phyloP scores from a whole-genome alignment of 345 rosid genomes.

The Brassica nigra region DNA sequence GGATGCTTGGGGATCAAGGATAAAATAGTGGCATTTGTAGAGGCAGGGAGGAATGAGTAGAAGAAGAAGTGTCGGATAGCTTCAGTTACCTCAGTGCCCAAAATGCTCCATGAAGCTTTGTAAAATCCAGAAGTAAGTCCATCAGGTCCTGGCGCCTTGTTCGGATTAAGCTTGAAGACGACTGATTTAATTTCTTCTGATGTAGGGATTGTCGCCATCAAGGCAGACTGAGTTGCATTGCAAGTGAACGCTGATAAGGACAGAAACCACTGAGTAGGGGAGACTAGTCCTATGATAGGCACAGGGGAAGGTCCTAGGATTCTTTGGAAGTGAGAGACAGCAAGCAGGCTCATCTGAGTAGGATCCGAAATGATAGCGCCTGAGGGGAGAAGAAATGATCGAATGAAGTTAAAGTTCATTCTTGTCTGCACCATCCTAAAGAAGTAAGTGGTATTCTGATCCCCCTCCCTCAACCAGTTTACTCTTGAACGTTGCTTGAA shows the following conservation, averaged over 20 bases:
- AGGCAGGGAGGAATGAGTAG: background rate
- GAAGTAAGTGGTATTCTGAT: background rate
- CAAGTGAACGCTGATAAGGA: too few species aligned
- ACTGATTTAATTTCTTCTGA: too few species aligned
- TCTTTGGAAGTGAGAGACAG: background rate
- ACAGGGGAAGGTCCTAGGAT: background rate
- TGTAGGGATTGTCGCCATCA: too few species aligned
- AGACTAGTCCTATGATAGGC: background rate
- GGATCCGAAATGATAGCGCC: background rate
- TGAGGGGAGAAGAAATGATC: background rate
- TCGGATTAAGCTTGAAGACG: too few species aligned
- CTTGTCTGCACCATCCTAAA: background rate
- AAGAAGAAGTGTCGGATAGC: background rate
- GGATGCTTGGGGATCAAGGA: too few species aligned
- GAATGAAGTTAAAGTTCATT: background rate
- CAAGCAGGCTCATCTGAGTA: background rate
- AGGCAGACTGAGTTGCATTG: too few species aligned
- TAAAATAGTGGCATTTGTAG: background rate
- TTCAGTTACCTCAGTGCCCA: too few species aligned
- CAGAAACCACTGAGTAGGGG: background rate
- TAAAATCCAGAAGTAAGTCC: too few species aligned
- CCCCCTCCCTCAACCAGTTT: too few species aligned
- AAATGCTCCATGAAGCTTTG: too few species aligned
- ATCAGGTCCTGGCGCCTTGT: too few species aligned
- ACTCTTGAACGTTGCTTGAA: too few species aligned